Evolutionary conservation across 108 stramenopile genomes (phyloP).

Genomic region (Pseudonitzschia pungens): DNA sequence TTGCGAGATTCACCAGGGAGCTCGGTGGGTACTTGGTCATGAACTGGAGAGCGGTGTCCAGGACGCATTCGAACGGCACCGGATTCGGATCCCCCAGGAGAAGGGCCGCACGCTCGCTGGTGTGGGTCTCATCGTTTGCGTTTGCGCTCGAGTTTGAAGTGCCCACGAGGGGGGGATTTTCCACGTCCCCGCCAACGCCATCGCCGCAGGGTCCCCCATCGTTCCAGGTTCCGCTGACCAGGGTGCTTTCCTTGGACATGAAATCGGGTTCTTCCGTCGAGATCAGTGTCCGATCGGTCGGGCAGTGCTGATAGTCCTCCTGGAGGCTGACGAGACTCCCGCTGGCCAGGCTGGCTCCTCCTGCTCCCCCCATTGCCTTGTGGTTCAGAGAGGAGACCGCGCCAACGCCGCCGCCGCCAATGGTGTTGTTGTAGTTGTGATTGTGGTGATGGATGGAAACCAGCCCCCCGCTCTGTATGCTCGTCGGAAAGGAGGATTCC

Average conservation of each 20-base stretch:
- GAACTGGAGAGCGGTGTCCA: slow-evolving; percentile 67
- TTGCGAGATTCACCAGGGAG: slow-evolving; percentile 58
- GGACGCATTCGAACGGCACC: slow-evolving; percentile 82
- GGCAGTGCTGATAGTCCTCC: not conserved
- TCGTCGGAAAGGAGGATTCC: slow-evolving; percentile 14
- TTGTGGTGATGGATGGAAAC: not conserved
- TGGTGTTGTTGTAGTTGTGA: not conserved
- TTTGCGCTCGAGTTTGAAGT: too few species aligned
- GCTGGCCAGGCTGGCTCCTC: not conserved
- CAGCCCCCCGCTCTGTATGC: not conserved
- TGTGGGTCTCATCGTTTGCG: not conserved
- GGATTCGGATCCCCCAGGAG: slow-evolving; percentile 2
- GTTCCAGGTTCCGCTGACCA: slow-evolving; percentile 14
- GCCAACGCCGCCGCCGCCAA: too few species aligned
- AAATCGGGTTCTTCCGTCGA: slow-evolving; percentile 12
- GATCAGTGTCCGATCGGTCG: not conserved
- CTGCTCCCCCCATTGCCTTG: not conserved
- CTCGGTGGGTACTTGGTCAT: slow-evolving; percentile 82
- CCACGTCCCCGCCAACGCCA: not conserved
- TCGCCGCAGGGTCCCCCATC: not conserved
- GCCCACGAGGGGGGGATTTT: not conserved
- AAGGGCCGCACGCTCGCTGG: not conserved
- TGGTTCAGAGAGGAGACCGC: too few species aligned
- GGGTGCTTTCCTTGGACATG: slow-evolving; percentile 9
- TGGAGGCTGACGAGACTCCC: slow-evolving; percentile 2